Evolutionary conservation across 352 stramenopile species (phyloP), one percentile per base, ranked within the genome.

Genomic region (Phytophthora vignae): DNA sequence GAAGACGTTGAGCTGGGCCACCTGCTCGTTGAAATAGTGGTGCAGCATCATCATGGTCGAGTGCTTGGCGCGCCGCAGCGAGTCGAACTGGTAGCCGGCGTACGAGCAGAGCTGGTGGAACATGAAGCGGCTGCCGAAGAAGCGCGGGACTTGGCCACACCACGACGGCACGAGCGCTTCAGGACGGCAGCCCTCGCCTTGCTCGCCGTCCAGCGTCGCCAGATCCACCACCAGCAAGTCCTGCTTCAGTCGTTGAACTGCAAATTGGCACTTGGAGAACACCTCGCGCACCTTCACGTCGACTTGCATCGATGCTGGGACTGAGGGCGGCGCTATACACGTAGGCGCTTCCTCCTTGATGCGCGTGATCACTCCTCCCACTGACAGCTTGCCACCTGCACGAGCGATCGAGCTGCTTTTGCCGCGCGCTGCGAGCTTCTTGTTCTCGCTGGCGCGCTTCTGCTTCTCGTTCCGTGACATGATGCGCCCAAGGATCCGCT

Each of bases 1-100:
- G 67, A 95, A 95, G 17, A 92, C 67, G 56, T 94, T 95, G 42
- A 85, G 67, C 59, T 94, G 89, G 17, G 67, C 74, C 36, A 93
- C 73, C 17, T 79, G 77, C 64, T 94, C 79, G 67, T 95, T 94
- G 60, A 95, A 91, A 74, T 94, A 93, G 58, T 97, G 90, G 68
- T 96, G 88, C 55, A 97, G 66, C 53, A 97, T 85, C 90, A 97
- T 96, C 87, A 96, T 94, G 4, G 90, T 95, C 60, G 90, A 96
- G 78, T 97, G 90, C 69, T 97, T 97, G 57, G 90, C 90, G 29
- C 90, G 90, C 29, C 90, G 89, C 29, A 97, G 71, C 69, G 89
- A 90, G 70, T 97, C 90, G 67, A 96, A 97, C 72, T 97, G 90
- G 69, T 94, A 96, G 59, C 81, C 81, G 10, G 86, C 79, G 56